Evolutionary conservation across 495 filamentous ascomycete species (phyloP).

Genomic region (Aspergillus bertholletiae): DNA sequence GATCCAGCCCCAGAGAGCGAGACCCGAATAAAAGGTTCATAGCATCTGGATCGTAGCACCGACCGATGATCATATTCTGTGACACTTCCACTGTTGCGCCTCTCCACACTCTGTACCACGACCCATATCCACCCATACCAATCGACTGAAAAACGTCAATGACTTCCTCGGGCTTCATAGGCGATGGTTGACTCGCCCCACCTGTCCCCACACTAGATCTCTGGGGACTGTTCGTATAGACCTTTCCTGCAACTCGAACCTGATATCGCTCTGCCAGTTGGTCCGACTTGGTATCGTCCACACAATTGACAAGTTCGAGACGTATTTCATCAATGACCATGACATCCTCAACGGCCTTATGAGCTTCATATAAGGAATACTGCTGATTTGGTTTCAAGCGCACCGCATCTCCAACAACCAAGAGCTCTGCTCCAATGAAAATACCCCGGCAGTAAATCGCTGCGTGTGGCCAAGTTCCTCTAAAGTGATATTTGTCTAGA

Average conservation of each 20-base stretch:
- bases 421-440: constrained; percentile 53
- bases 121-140: constrained; percentile 39
- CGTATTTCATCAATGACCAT: constrained; percentile 50
- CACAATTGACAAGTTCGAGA: constrained; percentile 38
- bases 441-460: constrained; percentile 49
- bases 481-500: constrained; percentile 46
- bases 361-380: background rate
- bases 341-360: constrained; percentile 41
- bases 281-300: constrained; percentile 40
- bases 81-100: constrained; percentile 39
- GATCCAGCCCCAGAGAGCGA: constrained; percentile 25
- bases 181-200: background rate
- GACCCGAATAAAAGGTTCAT: constrained; percentile 40
- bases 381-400: constrained; percentile 41
- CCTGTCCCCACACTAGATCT: background rate
- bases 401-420: constrained; percentile 50
- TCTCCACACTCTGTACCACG: constrained; percentile 46
- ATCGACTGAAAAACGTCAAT: constrained; percentile 33
- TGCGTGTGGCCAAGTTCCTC: constrained; percentile 52
- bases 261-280: constrained; percentile 39
- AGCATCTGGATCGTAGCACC: constrained; percentile 51
- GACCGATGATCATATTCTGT: constrained; percentile 49
- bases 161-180: constrained; percentile 30
- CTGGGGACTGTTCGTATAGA: constrained; percentile 34
- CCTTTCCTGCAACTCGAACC: constrained; percentile 44